Evolutionary conservation across 2,329 filamentous ascomycete genomes (phyloP).

Genomic region (Thielaviopsis musarum): DNA sequence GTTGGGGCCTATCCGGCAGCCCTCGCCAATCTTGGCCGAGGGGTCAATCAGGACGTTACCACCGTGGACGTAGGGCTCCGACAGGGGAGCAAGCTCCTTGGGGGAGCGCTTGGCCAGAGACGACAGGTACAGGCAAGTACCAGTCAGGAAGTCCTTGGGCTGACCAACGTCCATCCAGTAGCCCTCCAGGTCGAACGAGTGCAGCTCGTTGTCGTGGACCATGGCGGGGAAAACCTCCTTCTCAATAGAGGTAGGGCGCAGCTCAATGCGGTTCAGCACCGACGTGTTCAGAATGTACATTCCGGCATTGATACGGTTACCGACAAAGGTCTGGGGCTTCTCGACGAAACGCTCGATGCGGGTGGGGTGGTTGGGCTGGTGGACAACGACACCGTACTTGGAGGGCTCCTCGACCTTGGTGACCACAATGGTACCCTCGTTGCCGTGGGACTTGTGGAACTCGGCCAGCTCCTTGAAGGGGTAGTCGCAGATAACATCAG

Average conservation of each 20-base stretch:
- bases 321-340: constrained; percentile 97
- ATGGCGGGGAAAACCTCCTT: constrained; percentile 97
- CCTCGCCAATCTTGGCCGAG: constrained; percentile 89
- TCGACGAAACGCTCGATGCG: constrained; percentile 98
- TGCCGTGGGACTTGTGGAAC: constrained; percentile 84
- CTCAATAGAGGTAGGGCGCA: constrained; percentile 92
- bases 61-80: constrained; percentile 69
- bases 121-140: constrained; percentile 90
- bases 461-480: constrained; percentile 78
- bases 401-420: constrained; percentile 98
- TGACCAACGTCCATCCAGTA: constrained; percentile 99
- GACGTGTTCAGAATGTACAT: constrained; percentile 96
- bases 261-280: constrained; percentile 78
- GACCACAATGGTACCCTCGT: constrained; percentile 94
- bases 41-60: constrained; percentile 94
- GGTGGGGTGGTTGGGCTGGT: constrained; percentile 81
- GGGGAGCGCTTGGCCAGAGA: constrained; percentile 81
- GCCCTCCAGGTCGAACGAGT: constrained; percentile 90
- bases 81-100: constrained; percentile 59
- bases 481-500: constrained; percentile 95
- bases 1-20: constrained; percentile 95
- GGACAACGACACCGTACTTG: constrained; percentile 96
- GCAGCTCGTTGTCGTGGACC: constrained; percentile 72
- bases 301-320: constrained; percentile 96
- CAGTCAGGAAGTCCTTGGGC: constrained; percentile 93